A percentile compares a stretch with the other conserved stretches of the same genome.
phyloP scores from a whole-genome alignment of 1,284 basidiomycete genomes.

The Schizopora paradoxa region DNA sequence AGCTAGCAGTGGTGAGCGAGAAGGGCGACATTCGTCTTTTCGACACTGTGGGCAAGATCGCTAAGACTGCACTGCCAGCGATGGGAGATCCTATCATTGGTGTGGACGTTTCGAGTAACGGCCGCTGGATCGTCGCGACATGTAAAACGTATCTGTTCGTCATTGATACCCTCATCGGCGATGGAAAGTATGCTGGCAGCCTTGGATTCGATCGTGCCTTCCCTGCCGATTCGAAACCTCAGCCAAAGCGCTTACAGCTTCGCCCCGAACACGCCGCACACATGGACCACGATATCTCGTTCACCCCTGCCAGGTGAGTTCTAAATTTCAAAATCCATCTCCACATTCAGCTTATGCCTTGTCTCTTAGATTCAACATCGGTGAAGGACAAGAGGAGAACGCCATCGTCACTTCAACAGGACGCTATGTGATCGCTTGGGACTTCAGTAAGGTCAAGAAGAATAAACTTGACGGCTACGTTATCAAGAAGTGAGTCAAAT shows the following conservation, averaged over 20 bases:
- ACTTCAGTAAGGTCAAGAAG: constrained; percentile 93
- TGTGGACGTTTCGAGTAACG: constrained; percentile 91
- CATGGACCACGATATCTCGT: constrained; percentile 86
- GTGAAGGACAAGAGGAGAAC: constrained; percentile 83
- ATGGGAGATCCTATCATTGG: constrained; percentile 94
- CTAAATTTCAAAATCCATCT: background rate
- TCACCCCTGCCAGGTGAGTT: constrained; percentile 83
- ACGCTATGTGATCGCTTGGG: constrained; percentile 94
- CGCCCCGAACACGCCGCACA: constrained; percentile 92
- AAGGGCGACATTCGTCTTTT: constrained; percentile 97
- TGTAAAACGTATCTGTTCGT: constrained; percentile 93
- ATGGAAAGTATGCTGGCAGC: constrained; percentile 81
- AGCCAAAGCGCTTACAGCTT: constrained; percentile 85
- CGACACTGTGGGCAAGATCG: constrained; percentile 96
- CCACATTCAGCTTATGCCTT: background rate
- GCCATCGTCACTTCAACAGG: constrained; percentile 96
- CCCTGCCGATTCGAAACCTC: constrained; percentile 91
- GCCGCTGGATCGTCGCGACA: constrained; percentile 94
- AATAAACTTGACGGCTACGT: constrained; percentile 89
- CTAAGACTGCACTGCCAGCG: constrained; percentile 96
- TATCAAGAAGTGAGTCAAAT: constrained; percentile 66
- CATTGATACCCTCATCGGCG: constrained; percentile 93
- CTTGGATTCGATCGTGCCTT: constrained; percentile 94
- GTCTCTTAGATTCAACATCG: constrained; percentile 94
- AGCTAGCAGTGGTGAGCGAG: constrained; percentile 90